Evolutionary conservation across 139 green algal genomes (phyloP), one percentile per base, ranked within the genome.

Genomic region (Picochlorum sp.): DNA sequence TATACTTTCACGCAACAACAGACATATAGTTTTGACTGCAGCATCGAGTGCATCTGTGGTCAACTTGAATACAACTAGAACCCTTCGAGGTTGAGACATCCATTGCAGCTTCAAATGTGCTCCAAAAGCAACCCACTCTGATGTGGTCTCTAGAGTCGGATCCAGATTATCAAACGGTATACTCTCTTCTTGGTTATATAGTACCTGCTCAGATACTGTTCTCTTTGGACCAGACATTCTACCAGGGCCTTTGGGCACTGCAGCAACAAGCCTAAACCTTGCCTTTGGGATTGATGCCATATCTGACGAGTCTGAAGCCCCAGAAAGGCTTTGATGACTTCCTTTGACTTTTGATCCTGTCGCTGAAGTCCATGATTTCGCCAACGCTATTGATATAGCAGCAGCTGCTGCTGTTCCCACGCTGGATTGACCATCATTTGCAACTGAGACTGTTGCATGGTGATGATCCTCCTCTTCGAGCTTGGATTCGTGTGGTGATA

Each of bases 201-300:
- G 34, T 41, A 41, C 34, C 8, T 41, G 34, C 8, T 41, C 34
- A 41, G 34, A 41, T 9, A 41, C 34, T 41, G 34, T 41, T 10
- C 34, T 41, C 34, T 41, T 41, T 41, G 34, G 34, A 41, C 34
- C 34, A 41, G 34, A 41, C 34, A 41, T 41, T 41, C 34, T 9
- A 10, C 18, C 47, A 52, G 16, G 47, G 16, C 13, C 23, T 34
- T 73, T 62, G 0, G 74, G 75, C 51, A 85, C 77, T 28, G 79
- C 80, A 6, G 80, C 80, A 60, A 85, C 69, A 38, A 86, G 75
- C 62, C 80, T 77, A 67, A 86, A 86, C 2, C 80, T 68, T n/a
- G 80, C 77, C 18, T 71, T 70, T 24, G 47, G 18, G 47, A 23
- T 41, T 41, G 34, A 41, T 41, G 34, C 34, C 34, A 41, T 41